A percentile compares a stretch with the other conserved stretches of the same genome.
These are phyloP conservation scores for Aspergillus affinis DNA, from an alignment of 495 filamentous ascomycete species.

Conservation along the genomic window DNA sequence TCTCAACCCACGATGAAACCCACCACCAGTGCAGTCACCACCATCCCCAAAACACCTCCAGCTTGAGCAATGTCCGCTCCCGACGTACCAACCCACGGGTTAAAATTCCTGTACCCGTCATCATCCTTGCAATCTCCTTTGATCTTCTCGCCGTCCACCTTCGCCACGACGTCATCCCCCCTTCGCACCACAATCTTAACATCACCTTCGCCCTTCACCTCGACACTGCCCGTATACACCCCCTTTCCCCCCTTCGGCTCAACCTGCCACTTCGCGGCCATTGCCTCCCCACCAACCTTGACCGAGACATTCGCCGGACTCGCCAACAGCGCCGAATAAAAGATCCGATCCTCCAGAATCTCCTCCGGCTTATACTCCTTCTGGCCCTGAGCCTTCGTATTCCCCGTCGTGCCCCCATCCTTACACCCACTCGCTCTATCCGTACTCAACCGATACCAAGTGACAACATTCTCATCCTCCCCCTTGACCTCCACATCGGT, in stretches of 20 bases:
- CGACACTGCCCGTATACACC: not conserved
- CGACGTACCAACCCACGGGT: not conserved
- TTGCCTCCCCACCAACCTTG: not conserved
- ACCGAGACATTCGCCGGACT: not conserved
- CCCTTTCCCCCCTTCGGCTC: not conserved
- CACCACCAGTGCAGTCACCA: not conserved
- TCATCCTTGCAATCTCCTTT: not conserved
- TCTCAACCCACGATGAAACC: not conserved
- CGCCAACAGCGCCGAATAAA: not conserved
- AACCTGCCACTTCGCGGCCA: not conserved
- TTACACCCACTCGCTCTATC: slow-evolving; percentile 33
- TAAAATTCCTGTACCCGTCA: not conserved
- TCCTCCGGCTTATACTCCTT: slow-evolving; percentile 7
- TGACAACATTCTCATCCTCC: slow-evolving; percentile 50
- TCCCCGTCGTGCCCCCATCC: slow-evolving; percentile 37
- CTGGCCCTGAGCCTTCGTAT: slow-evolving; percentile 22
- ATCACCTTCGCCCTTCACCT: not conserved
- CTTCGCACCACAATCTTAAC: not conserved
- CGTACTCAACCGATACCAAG: slow-evolving; percentile 59
- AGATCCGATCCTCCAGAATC: not conserved
- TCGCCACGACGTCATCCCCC: not conserved
- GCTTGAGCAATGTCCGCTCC: no score
- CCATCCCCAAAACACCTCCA: not conserved
- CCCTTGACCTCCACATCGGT: slow-evolving; percentile 33
- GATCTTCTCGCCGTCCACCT: not conserved